Conservation (phyloP, 2,329 filamentous ascomycete species). For the Hymenoscyphus fructigenus region DNA sequence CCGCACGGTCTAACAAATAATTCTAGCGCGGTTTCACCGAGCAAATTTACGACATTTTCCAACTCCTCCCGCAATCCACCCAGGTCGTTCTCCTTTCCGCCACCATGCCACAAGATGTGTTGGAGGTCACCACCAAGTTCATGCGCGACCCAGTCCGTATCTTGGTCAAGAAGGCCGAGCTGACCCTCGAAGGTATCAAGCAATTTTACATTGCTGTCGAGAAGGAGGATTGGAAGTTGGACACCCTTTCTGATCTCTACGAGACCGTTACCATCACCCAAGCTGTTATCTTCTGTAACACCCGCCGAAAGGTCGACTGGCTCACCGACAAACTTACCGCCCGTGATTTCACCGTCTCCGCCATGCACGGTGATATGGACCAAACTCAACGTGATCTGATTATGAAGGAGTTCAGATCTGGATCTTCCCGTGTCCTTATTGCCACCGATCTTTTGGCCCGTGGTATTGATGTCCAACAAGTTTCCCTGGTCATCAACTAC, state of each 20-base stretch:
- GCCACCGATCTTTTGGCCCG: conserved; percentile 97
- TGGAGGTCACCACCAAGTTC: conserved; percentile 99
- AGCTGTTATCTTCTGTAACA: conserved; percentile 99
- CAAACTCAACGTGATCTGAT: conserved; percentile 98
- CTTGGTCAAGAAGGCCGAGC: conserved; percentile 98
- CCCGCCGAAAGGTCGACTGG: conserved; percentile 98
- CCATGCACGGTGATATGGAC: conserved; percentile 99
- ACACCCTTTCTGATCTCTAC: conserved; percentile 97
- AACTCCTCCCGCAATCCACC: conserved; percentile 94
- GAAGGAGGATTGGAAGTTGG: conserved; percentile 99
- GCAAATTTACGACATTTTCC: conserved; percentile 99
- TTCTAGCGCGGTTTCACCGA: conserved; percentile 92
- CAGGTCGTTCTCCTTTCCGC: conserved; percentile 98
- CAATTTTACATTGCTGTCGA: conserved; percentile 99
- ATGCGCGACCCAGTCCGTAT: conserved; percentile 99
- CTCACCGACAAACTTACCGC: conserved; percentile 99
- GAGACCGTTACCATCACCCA: conserved; percentile 98
- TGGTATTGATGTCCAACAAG: conserved; percentile 98
- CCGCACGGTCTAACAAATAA: conserved; percentile 38
- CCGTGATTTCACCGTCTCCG: conserved; percentile 96
- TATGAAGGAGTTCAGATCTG: conserved; percentile 98
- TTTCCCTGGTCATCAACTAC: conserved; percentile 98
- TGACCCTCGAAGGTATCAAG: conserved; percentile 99
- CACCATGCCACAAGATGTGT: conserved; percentile 98
- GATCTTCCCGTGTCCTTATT: conserved; percentile 93